A percentile compares a stretch with the other conserved stretches of the same genome.
phyloP scores from a whole-genome alignment of 305 asterid genomes.

The Galium porrigens region DNA sequence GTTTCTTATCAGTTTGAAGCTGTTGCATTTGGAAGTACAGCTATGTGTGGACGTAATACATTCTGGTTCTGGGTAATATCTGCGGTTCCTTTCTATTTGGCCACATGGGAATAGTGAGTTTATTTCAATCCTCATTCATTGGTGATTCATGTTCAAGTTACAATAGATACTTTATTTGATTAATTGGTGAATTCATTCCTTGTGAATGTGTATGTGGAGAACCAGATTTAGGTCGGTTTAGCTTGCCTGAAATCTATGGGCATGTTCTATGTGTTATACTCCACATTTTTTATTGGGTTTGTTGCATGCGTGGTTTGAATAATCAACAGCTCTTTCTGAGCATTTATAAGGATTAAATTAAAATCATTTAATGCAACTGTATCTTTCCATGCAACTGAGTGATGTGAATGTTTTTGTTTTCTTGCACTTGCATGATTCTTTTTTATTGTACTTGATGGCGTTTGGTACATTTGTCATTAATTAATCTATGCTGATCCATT shows the following conservation, averaged over 20 bases:
- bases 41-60: slow-evolving; percentile 62
- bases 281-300: neutral
- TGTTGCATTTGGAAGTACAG: slow-evolving; percentile 25
- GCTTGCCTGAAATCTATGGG: neutral
- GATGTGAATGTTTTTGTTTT: neutral
- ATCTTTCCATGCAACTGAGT: neutral
- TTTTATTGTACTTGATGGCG: neutral
- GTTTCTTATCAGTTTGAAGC: slow-evolving; percentile 46
- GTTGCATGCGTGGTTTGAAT: neutral
- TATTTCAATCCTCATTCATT: neutral
- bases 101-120: slow-evolving; percentile 79
- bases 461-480: neutral
- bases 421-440: neutral
- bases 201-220: neutral
- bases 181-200: neutral
- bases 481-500: neutral
- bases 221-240: neutral
- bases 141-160: neutral
- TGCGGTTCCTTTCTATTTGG: slow-evolving; percentile 68
- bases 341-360: neutral
- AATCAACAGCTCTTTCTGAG: neutral
- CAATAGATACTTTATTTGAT: neutral
- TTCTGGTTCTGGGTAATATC: slow-evolving; percentile 90
- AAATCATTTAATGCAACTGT: neutral
- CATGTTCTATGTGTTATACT: neutral